These are phyloP conservation scores for Hylodesmum podocarpum DNA, from an alignment of 306 rosid species.

Conservation along the genomic window DNA sequence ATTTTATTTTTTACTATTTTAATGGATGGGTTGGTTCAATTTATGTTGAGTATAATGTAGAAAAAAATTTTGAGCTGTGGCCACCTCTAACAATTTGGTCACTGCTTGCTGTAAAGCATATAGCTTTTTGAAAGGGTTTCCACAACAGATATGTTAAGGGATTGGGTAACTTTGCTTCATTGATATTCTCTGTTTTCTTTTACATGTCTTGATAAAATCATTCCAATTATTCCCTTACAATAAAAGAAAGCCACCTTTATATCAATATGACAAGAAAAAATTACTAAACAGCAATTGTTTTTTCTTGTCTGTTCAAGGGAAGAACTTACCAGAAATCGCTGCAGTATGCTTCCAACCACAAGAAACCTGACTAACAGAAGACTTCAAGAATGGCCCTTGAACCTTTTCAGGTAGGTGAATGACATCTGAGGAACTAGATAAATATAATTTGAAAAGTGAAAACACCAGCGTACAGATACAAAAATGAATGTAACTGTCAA, in stretches of 20 bases:
- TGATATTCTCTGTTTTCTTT: neutral
- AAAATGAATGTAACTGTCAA: neutral
- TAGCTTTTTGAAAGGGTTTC: neutral
- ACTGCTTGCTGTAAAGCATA: neutral
- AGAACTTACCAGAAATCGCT: slow-evolving; percentile 68
- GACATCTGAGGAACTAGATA: slow-evolving; percentile 60
- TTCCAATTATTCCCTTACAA: neutral
- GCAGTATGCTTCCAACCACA: slow-evolving; percentile 99
- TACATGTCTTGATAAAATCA: neutral
- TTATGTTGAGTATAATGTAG: neutral
- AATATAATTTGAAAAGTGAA: slow-evolving; percentile 1
- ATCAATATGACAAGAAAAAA: neutral
- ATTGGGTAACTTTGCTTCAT: slow-evolving; percentile 3
- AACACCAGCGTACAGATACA: slow-evolving; percentile 12
- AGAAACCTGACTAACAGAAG: slow-evolving; percentile 81
- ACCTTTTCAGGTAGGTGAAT: slow-evolving; percentile 78
- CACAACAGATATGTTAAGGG: neutral
- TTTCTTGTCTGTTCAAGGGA: neutral
- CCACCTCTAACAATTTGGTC: neutral
- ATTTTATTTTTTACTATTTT: neutral
- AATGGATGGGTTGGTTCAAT: neutral
- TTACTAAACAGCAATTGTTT: neutral
- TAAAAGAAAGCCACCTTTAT: neutral
- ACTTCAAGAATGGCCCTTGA: slow-evolving; percentile 71
- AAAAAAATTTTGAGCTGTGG: neutral